Base-by-base conservation (phyloP, 129 eudicot genomes). In the Mikania micrantha region DNA sequence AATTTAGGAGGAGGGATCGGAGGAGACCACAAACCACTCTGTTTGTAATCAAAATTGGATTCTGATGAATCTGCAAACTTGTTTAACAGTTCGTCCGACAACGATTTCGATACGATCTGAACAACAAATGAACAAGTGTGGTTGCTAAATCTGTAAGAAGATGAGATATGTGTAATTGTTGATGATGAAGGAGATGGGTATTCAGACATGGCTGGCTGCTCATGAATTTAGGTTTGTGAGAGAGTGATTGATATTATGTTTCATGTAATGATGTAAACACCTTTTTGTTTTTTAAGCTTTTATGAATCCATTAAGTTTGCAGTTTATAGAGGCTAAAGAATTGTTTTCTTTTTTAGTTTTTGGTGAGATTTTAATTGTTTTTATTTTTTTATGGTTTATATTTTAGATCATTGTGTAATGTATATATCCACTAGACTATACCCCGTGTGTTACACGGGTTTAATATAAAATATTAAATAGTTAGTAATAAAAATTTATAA, bases 11-110 rank as follows among this genome's bases (percentile, higher is more conserved):
- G 87, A 66, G 84, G 29, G 25, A 85, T 47, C n/a, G 70, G 80
- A 13, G 87, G 86, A 64, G 95, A 87, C 95, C 95, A 87, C 28
- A 83, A 17, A 20, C 76, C 76, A 47, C 90, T 84, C 58, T 71
- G 77, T 25, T 81, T 63, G 49, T 87, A 73, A 40, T 81, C 80
- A 44, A 67, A 81, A 57, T 71, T 74, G 56, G 73, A 87, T 29
- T 84, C 84, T 1, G 80, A 67, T 3, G 85, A 79, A 61, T 87
- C 90, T 12, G 77, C 75, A 65, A 74, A 84, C 70, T 87, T 87
- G 15, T 70, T 77, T 4, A 87, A 76, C 39, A 87, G 75, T 66
- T 80, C 64, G 29, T 87, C 95, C 1, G 95, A 84, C 27, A 76
- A 24, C 0, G 95, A 49, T 79, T 87, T 84, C 0, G 90, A 73